Evolutionary conservation across 1,284 basidiomycete species (phyloP), one percentile per base, ranked within the genome.

Genomic region (Ganoderma meredithae): DNA sequence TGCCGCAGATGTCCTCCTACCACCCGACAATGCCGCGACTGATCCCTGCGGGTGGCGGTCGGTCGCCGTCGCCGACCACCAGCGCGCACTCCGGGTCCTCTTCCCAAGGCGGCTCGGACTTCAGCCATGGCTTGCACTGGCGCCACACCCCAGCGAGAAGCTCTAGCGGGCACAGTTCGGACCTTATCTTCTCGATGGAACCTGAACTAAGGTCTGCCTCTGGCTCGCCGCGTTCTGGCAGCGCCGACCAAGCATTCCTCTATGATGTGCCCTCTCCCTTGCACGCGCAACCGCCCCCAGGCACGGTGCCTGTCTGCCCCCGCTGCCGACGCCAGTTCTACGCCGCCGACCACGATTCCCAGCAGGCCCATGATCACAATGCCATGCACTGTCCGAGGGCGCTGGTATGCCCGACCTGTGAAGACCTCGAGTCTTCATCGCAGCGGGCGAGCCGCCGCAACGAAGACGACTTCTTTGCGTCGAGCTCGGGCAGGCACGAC

Each of bases 101-200:
- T 17, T 43, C 62, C 15, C 65, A 52, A 31, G 53, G 62, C 41
- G 61, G 41, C 49, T 64, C 43, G n/a, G 67, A 63, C 58, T 60
- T 33, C 39, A 41, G 63, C n/a, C 59, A 41, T 6, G 47, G 60
- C 6, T 64, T 60, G 63, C 47, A 31, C 22, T 55, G 52, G 52
- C 52, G 49, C 17, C 47, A 52, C n/a, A 17, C 52, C 4, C 49
- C 39, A 43, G 53, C 22, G 27, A 63, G 61, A 27, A 63, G 67
- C 17, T 66, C 71, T 19, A 62, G 56, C 60, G 67, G 63, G 7
- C 33, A 67, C 22, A 68, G 63, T 61, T 69, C 67, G n/a, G 69
- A 70, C 55, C 71, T 72, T 7, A 55, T 73, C 40, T 73, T 72
- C 61, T 40, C 67, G 8, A 70, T 73, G 69, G 72, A 73, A 22